Conservation (phyloP, 2,329 filamentous ascomycete species). For the Sarocladium kiliense region DNA sequence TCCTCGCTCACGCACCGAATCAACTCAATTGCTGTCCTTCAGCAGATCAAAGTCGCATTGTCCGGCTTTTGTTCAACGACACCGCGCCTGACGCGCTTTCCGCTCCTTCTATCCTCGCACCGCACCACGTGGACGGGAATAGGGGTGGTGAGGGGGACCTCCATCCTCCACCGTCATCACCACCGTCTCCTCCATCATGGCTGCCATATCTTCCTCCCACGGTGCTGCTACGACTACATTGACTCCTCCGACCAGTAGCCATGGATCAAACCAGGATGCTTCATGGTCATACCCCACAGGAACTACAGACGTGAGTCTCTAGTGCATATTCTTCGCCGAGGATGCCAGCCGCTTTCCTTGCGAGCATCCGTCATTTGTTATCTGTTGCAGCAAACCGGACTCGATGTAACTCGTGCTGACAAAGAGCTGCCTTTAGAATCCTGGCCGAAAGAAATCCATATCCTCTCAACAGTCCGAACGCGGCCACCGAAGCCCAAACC, state of each 20-base stretch:
- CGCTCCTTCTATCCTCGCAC: not conserved
- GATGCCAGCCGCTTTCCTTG: no score
- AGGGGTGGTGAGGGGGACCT: slow-evolving; percentile 8
- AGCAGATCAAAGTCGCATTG: not conserved
- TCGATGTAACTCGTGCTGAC: not conserved
- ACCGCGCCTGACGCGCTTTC: slow-evolving; percentile 1
- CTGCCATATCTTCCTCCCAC: slow-evolving; percentile 46
- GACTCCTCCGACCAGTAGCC: slow-evolving; percentile 43
- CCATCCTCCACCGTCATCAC: slow-evolving; percentile 9
- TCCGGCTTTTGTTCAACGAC: not conserved
- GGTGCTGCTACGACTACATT: slow-evolving; percentile 39
- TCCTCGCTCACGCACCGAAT: not conserved
- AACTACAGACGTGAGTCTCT: not conserved
- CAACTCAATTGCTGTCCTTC: not conserved
- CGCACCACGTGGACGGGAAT: not conserved
- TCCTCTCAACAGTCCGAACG: slow-evolving; percentile 2
- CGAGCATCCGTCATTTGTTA: not conserved
- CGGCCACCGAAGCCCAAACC: slow-evolving; percentile 14
- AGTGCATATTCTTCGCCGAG: no score
- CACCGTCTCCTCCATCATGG: slow-evolving; percentile 32
- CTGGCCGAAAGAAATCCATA: not conserved
- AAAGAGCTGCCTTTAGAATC: not conserved
- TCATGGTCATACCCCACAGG: slow-evolving; percentile 28
- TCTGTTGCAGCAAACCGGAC: not conserved
- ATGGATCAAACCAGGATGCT: slow-evolving; percentile 34